Evolutionary conservation across 768 basidiomycete genomes (phyloP).

Genomic region (Hypsizygus marmoreus): DNA sequence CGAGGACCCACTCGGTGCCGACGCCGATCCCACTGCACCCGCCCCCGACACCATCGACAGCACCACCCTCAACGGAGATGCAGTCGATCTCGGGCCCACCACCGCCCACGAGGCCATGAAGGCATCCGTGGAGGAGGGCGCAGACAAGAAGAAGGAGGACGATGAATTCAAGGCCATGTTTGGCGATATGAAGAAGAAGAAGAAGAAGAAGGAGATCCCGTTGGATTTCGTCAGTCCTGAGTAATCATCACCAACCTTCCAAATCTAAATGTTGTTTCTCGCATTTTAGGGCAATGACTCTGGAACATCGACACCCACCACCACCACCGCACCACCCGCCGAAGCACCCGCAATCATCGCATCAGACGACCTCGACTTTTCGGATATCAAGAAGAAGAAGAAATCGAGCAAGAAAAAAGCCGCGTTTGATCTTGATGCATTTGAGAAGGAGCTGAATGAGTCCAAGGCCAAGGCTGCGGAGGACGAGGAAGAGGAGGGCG

Average conservation of each 20-base stretch:
- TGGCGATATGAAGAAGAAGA: conserved; percentile 88
- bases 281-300: conserved; percentile 60
- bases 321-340: no score
- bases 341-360: no score
- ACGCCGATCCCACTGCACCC: conserved; percentile 80
- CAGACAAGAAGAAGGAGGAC: conserved; percentile 59
- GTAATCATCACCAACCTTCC: not conserved
- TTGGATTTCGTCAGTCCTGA: conserved; percentile 68
- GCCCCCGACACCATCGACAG: conserved; percentile 73
- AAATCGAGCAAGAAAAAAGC: conserved; percentile 87
- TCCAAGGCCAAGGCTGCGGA: conserved; percentile 59
- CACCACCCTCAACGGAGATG: conserved; percentile 68
- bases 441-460: conserved; percentile 87
- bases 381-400: conserved; percentile 97
- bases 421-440: conserved; percentile 87
- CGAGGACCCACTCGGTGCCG: conserved; percentile 81
- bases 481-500: conserved; percentile 59
- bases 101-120: conserved; percentile 81
- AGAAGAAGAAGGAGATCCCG: conserved; percentile 91
- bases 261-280: not conserved
- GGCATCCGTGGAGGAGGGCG: conserved; percentile 39
- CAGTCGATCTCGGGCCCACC: conserved; percentile 74
- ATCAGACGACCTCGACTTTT: conserved; percentile 87
- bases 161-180: conserved; percentile 86
- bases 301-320: conserved; percentile 69